phyloP scores from a whole-genome alignment of 2,329 filamentous ascomycete genomes.

The Neofusicoccum laricinum region DNA sequence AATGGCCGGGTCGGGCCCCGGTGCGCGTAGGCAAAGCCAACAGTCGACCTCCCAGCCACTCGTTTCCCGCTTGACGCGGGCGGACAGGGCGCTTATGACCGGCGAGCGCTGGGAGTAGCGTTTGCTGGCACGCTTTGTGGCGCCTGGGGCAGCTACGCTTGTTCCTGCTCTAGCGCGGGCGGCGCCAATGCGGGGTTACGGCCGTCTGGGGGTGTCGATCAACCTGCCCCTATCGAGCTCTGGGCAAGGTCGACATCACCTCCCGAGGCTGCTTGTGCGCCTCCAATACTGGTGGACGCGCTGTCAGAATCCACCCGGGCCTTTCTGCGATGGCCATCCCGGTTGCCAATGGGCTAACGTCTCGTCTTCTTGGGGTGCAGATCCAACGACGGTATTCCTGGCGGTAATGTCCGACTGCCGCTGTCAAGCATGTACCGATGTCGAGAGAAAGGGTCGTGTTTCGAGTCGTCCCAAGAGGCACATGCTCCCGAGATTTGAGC shows the following conservation, averaged over 20 bases:
- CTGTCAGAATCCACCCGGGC: neutral
- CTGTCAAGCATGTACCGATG: neutral
- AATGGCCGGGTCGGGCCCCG: neutral
- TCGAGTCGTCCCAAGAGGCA: neutral
- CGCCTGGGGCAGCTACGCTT: neutral
- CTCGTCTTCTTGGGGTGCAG: neutral
- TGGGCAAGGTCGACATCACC: neutral
- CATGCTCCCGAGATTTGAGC: neutral
- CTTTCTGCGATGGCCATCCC: neutral
- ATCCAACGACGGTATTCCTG: neutral
- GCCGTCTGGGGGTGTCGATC: conserved; percentile 1
- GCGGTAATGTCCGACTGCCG: neutral
- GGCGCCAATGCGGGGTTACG: neutral
- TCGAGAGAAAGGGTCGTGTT: neutral
- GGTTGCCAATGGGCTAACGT: neutral
- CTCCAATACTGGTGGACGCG: neutral
- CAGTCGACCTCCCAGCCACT: neutral
- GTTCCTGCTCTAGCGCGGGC: neutral
- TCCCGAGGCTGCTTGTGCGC: neutral
- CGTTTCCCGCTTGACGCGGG: neutral
- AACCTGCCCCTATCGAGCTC: conserved; percentile 5
- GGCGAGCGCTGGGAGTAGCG: neutral
- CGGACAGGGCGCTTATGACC: neutral
- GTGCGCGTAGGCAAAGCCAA: neutral
- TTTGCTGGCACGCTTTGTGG: neutral